A percentile compares a stretch with the other conserved stretches of the same genome.
These are phyloP conservation scores for Triglochin maritima DNA, from an alignment of 106 monocot species.

Conservation along the genomic window DNA sequence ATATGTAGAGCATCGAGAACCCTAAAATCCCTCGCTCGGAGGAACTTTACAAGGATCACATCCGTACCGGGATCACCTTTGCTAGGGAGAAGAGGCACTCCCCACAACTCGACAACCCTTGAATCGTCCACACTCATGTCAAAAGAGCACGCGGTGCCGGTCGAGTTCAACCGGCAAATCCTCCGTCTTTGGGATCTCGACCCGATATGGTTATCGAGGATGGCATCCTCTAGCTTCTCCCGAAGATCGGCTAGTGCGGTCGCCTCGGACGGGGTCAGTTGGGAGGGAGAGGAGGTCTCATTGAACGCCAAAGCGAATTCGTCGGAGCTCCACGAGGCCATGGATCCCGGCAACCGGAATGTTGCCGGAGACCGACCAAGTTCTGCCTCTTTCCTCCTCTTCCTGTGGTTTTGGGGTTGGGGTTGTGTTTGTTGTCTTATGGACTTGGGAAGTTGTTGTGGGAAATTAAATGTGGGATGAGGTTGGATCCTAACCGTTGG, in stretches of 20 bases:
- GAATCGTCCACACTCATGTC: neutral
- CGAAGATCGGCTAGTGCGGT: conserved; percentile 36
- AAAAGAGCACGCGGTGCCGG: neutral
- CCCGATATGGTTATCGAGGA: conserved; percentile 21
- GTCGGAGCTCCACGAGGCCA: too few relatives aligned
- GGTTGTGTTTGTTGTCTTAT: too few relatives aligned
- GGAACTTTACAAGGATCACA: conserved; percentile 46
- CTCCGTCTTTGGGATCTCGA: neutral
- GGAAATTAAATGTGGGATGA: too few relatives aligned
- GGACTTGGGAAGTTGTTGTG: too few relatives aligned
- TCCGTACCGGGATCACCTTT: conserved; percentile 31
- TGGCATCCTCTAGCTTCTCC: conserved; percentile 26
- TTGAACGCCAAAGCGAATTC: too few relatives aligned
- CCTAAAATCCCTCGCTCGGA: conserved; percentile 34
- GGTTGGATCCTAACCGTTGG: too few relatives aligned
- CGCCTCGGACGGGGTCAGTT: conserved; percentile 14
- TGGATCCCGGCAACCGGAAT: too few relatives aligned
- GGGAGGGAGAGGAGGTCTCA: too few relatives aligned
- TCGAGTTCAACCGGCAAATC: too few relatives aligned
- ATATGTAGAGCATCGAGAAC: conserved; percentile 30
- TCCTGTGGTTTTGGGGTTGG: too few relatives aligned
- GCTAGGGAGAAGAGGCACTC: conserved; percentile 48
- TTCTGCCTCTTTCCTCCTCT: too few relatives aligned
- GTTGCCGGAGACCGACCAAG: too few relatives aligned
- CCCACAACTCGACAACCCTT: conserved; percentile 29